These are phyloP conservation scores for Mycena amicta DNA, from an alignment of 768 basidiomycete genomes.

Conservation along the genomic window DNA sequence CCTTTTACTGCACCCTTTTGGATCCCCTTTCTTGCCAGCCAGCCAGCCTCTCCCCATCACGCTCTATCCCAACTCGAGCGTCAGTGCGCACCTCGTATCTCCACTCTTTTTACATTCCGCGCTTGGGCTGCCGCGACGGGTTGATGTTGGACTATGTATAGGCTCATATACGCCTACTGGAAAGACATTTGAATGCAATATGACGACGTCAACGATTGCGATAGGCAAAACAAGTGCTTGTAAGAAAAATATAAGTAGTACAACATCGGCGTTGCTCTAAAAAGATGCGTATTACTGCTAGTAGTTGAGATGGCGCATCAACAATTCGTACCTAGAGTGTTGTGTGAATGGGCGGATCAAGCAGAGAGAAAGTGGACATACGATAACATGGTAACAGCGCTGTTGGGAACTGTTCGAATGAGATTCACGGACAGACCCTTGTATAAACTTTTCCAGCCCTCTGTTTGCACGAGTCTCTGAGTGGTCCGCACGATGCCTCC, in stretches of 20 bases:
- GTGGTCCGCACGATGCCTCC: conserved; percentile 78
- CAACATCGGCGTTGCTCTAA: conserved; percentile 9
- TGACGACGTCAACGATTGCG: neutral
- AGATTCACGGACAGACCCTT: conserved; percentile 94
- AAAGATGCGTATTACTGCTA: conserved; percentile 24
- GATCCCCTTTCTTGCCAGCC: conserved; percentile 18
- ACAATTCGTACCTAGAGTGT: conserved; percentile 47
- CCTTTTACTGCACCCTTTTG: conserved; percentile 2
- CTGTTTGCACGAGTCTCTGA: conserved; percentile 70
- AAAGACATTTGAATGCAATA: neutral
- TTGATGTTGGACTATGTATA: neutral
- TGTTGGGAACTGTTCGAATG: conserved; percentile 92
- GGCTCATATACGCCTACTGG: too few relatives aligned
- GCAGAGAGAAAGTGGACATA: conserved; percentile 42
- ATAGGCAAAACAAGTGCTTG: neutral
- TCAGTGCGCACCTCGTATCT: conserved; percentile 25
- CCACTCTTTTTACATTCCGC: neutral
- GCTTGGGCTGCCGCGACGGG: too few relatives aligned
- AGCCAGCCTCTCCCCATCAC: conserved; percentile 5
- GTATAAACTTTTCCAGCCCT: conserved; percentile 91
- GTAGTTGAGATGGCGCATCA: conserved; percentile 55
- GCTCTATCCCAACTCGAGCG: conserved; percentile 23
- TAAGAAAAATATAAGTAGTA: conserved; percentile 23
- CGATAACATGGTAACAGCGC: conserved; percentile 95
- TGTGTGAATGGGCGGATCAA: neutral